These are phyloP conservation scores for Berberis thunbergii DNA, from an alignment of 164 flowering plant genomes.

Conservation along the genomic window DNA sequence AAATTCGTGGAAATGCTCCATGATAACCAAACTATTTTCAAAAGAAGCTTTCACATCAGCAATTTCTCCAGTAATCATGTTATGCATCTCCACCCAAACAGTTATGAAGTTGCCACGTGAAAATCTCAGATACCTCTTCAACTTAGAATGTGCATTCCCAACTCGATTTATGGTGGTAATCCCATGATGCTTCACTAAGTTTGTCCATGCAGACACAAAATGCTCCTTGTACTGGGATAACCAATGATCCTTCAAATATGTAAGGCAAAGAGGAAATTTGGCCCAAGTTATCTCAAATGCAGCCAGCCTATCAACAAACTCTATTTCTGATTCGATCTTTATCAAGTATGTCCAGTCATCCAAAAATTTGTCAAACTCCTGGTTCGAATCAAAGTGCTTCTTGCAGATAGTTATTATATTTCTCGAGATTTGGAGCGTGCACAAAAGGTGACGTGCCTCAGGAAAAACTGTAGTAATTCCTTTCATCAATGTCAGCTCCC, in stretches of 20 bases:
- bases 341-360: not conserved
- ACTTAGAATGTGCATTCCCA: not conserved
- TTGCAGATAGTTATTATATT: not conserved
- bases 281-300: not conserved
- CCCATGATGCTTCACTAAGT: not conserved
- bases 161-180: not conserved
- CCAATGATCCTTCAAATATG: not conserved
- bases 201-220: not conserved
- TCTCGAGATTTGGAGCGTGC: not conserved
- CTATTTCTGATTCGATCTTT: not conserved
- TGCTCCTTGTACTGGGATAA: not conserved
- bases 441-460: not conserved
- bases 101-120: not conserved
- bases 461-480: not conserved
- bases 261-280: not conserved
- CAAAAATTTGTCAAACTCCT: not conserved
- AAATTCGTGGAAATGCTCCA: too few species aligned
- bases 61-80: too few species aligned
- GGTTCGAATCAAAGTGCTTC: not conserved
- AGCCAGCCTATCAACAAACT: not conserved
- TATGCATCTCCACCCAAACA: too few species aligned
- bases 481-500: not conserved
- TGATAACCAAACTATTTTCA: too few species aligned
- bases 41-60: too few species aligned
- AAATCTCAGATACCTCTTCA: not conserved